A percentile compares a stretch with the other conserved stretches of the same genome.
These are phyloP conservation scores for Saccharomycopsis lassenensis DNA, from an alignment of 805 yeast species.

Conservation along the genomic window DNA sequence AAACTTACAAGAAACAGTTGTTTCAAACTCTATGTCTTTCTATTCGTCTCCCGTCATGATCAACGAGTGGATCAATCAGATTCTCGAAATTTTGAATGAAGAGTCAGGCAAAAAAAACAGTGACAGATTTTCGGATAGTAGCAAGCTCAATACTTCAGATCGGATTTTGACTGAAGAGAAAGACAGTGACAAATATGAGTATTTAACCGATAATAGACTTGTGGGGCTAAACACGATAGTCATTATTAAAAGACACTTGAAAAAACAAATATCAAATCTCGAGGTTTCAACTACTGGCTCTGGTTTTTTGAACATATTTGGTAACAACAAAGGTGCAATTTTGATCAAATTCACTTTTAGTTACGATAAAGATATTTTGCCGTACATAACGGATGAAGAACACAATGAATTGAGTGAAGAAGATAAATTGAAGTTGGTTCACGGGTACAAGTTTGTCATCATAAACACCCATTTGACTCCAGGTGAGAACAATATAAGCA, in stretches of 20 bases:
- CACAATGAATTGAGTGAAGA: conserved; percentile 14
- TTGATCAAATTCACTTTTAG: conserved; percentile 34
- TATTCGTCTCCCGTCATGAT: conserved; percentile 27
- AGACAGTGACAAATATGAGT: conserved; percentile 23
- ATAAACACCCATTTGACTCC: conserved; percentile 46
- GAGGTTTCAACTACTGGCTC: conserved; percentile 39
- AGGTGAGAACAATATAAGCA: conserved; percentile 32
- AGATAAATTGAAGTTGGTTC: conserved; percentile 22
- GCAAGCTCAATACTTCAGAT: conserved; percentile 9
- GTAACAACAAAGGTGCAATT: conserved; percentile 54
- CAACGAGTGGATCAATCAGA: conserved; percentile 25
- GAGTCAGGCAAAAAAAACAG: no score
- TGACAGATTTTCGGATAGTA: neutral
- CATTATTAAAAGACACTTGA: conserved; percentile 26
- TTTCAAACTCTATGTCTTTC: conserved; percentile 31
- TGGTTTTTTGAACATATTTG: conserved; percentile 46
- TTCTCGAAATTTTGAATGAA: conserved; percentile 20
- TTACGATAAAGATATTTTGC: conserved; percentile 22
- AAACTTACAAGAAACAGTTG: conserved; percentile 41
- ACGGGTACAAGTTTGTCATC: conserved; percentile 27
- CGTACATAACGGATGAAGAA: conserved; percentile 8
- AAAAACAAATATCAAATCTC: conserved; percentile 30
- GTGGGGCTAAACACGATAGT: conserved; percentile 42
- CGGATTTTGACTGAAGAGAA: conserved; percentile 5
- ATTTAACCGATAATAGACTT: conserved; percentile 36